Conservation (phyloP, 1,139 yeast genomes). For the Blastobotrys persicus region DNA sequence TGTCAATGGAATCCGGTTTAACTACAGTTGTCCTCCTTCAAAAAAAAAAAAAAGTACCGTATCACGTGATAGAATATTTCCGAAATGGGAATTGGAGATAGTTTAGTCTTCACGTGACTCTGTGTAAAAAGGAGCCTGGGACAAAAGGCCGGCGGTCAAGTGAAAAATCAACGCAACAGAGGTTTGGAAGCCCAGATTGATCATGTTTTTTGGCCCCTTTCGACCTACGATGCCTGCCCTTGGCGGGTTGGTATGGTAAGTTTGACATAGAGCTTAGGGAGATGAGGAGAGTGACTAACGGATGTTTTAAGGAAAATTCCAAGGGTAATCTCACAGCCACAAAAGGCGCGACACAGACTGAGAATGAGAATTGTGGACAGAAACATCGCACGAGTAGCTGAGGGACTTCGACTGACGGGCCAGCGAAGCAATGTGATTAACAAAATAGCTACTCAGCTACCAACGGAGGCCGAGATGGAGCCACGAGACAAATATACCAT, state of each 20-base stretch:
- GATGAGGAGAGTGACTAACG: conserved; percentile 5
- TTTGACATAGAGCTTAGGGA: conserved; percentile 24
- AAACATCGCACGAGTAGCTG: conserved; percentile 67
- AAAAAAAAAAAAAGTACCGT: too few relatives aligned
- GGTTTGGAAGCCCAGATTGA: conserved; percentile 8
- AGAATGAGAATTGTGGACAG: conserved; percentile 79
- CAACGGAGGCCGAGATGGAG: conserved; percentile 77
- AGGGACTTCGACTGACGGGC: conserved; percentile 53
- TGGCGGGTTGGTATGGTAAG: conserved; percentile 88
- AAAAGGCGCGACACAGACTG: conserved; percentile 78
- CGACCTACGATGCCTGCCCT: conserved; percentile 57
- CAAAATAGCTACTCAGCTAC: conserved; percentile 55
- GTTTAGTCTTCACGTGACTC: neutral
- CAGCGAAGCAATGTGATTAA: conserved; percentile 54
- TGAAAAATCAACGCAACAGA: neutral
- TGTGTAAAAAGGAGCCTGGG: neutral
- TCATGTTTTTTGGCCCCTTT: conserved; percentile 76
- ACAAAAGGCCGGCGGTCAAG: neutral
- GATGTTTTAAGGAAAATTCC: conserved; percentile 51
- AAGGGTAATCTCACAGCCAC: conserved; percentile 74
- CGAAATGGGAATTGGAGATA: too few relatives aligned
- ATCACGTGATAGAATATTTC: too few relatives aligned
- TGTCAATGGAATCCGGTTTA: too few relatives aligned
- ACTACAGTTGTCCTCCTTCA: too few relatives aligned
- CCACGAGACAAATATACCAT: conserved; percentile 85